phyloP scores from a whole-genome alignment of 495 filamentous ascomycete genomes.

The Penicillium paradoxum region DNA sequence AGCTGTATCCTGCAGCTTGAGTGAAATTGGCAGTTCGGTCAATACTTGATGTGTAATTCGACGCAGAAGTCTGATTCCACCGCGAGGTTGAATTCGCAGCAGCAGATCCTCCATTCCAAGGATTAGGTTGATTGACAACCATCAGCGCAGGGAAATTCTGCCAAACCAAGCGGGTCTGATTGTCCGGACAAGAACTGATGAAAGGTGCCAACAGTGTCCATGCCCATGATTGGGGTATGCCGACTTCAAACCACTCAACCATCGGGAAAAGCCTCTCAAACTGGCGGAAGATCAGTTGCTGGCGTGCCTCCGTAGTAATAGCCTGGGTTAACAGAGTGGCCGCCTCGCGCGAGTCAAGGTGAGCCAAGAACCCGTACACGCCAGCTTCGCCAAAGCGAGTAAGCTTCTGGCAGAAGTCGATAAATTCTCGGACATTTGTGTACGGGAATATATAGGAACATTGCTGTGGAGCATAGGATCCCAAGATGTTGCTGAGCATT shows the following conservation, averaged over 20 bases:
- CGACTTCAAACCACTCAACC: slow-evolving; percentile 79
- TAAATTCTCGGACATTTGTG: slow-evolving; percentile 67
- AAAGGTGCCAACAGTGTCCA: slow-evolving; percentile 84
- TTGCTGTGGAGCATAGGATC: slow-evolving; percentile 57
- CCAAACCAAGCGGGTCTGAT: slow-evolving; percentile 74
- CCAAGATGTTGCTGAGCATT: slow-evolving; percentile 76
- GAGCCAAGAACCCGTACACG: slow-evolving; percentile 78
- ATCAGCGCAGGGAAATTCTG: slow-evolving; percentile 79
- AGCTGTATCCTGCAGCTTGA: slow-evolving; percentile 22
- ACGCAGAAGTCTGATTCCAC: neutral
- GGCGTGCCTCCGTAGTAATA: slow-evolving; percentile 79
- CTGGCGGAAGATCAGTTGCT: slow-evolving; percentile 86
- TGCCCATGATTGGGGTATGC: slow-evolving; percentile 79
- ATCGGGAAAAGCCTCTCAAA: slow-evolving; percentile 80
- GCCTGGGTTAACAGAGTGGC: slow-evolving; percentile 68
- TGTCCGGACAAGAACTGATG: slow-evolving; percentile 70
- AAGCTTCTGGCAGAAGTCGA: slow-evolving; percentile 84
- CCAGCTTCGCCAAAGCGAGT: slow-evolving; percentile 80
- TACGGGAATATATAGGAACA: slow-evolving; percentile 84
- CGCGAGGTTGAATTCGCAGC: slow-evolving; percentile 2
- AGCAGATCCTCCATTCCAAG: slow-evolving; percentile 38
- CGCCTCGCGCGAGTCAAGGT: slow-evolving; percentile 72
- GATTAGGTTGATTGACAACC: slow-evolving; percentile 75
- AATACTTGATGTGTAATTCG: neutral
- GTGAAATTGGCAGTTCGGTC: neutral